Conservation (phyloP, 768 basidiomycete genomes). For the Pholiota microspora region DNA sequence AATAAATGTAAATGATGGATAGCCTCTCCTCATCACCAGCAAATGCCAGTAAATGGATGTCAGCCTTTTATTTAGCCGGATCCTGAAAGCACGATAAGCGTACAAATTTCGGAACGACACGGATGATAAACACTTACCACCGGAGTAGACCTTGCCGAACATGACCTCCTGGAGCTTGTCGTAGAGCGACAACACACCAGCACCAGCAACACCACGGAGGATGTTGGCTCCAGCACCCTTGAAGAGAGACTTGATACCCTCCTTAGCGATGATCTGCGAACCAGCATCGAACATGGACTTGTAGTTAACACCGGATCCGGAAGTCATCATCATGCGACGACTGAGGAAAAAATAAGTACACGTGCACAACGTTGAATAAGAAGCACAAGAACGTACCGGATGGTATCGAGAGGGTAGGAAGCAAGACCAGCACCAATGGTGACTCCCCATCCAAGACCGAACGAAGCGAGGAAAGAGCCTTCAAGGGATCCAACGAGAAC, state of each 20-base stretch:
- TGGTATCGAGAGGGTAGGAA: constrained; percentile 92
- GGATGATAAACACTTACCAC: constrained; percentile 53
- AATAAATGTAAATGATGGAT: constrained; percentile 31
- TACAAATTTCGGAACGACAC: neutral
- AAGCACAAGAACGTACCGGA: constrained; percentile 32
- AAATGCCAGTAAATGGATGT: constrained; percentile 15
- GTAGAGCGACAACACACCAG: constrained; percentile 98
- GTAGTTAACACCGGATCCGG: constrained; percentile 93
- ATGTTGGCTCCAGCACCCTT: constrained; percentile 97
- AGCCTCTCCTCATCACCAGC: constrained; percentile 15
- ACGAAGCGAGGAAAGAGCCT: constrained; percentile 96
- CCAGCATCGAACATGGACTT: constrained; percentile 99
- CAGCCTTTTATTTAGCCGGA: constrained; percentile 43
- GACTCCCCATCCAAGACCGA: constrained; percentile 97
- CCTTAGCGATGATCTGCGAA: constrained; percentile 91
- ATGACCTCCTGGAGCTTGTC: constrained; percentile 96
- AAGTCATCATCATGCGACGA: constrained; percentile 99
- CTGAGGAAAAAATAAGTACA: constrained; percentile 24
- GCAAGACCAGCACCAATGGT: constrained; percentile 99
- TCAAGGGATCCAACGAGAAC: constrained; percentile 94
- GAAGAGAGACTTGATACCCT: constrained; percentile 94
- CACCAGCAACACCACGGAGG: constrained; percentile 99
- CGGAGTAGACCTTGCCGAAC: constrained; percentile 99
- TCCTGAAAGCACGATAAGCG: constrained; percentile 26
- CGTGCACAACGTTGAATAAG: neutral